Evolutionary conservation across 1,284 basidiomycete genomes (phyloP).

Genomic region (Trametes sp.): DNA sequence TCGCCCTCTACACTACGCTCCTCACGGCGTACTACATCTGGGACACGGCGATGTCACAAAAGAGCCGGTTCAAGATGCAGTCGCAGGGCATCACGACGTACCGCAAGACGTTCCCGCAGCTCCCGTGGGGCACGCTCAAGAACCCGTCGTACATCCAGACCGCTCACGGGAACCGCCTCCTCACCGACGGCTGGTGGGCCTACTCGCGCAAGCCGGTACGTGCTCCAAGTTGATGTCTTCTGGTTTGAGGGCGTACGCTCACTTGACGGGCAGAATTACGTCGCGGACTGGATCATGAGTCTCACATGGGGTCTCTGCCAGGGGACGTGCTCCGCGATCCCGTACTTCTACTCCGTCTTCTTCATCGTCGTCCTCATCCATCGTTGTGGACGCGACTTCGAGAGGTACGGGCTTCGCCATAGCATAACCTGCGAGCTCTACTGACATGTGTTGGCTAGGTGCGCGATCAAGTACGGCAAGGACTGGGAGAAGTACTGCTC

Average conservation of each 20-base stretch:
- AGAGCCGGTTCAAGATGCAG: constrained; percentile 98
- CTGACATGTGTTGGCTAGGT: constrained; percentile 53
- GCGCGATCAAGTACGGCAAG: constrained; percentile 92
- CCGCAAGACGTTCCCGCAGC: constrained; percentile 93
- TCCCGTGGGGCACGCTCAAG: constrained; percentile 87
- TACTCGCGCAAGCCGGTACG: constrained; percentile 88
- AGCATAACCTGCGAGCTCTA: background rate
- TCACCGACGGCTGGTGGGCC: constrained; percentile 90
- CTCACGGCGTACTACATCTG: constrained; percentile 91
- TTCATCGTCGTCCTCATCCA: constrained; percentile 91
- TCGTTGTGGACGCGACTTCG: constrained; percentile 90
- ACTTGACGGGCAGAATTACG: constrained; percentile 66
- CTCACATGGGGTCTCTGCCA: constrained; percentile 92
- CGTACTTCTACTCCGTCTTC: constrained; percentile 95
- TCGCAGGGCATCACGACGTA: constrained; percentile 88
- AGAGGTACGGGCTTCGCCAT: constrained; percentile 60
- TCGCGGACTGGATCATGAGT: constrained; percentile 89
- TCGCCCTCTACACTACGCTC: constrained; percentile 78
- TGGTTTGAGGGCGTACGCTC: background rate
- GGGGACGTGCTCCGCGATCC: constrained; percentile 86
- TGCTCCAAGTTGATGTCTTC: constrained; percentile 20
- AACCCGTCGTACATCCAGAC: constrained; percentile 95
- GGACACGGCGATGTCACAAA: constrained; percentile 96
- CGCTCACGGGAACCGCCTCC: constrained; percentile 88
- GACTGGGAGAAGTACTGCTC: constrained; percentile 93